These are phyloP conservation scores for Ogataea wickerhamii DNA, from an alignment of 805 yeast species.

Conservation along the genomic window DNA sequence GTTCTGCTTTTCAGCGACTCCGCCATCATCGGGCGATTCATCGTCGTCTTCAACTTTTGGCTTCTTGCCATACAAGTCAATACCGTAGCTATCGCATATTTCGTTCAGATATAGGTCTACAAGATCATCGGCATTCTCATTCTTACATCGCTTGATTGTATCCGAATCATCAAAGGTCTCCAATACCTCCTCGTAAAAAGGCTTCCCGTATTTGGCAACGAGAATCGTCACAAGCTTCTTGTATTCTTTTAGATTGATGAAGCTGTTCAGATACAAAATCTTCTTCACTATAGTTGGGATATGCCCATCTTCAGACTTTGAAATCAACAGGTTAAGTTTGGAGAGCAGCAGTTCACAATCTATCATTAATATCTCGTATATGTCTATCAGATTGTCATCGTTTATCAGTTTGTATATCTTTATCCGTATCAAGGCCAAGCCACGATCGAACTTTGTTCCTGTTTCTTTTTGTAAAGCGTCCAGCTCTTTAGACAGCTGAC, in stretches of 20 bases:
- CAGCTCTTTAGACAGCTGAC: conserved; percentile 23
- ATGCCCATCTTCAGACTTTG: conserved; percentile 16
- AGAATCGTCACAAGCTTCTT: conserved; percentile 21
- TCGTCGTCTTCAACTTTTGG: conserved; percentile 8
- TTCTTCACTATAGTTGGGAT: conserved; percentile 15
- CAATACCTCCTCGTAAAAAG: conserved; percentile 21
- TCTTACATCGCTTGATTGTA: conserved; percentile 25
- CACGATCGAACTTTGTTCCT: conserved; percentile 23
- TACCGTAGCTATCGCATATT: conserved; percentile 27
- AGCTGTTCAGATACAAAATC: conserved; percentile 19
- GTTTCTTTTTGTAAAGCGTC: conserved; percentile 7
- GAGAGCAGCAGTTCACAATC: conserved; percentile 25
- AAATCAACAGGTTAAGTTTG: conserved; percentile 15
- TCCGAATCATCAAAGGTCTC: conserved; percentile 14
- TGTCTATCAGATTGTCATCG: conserved; percentile 25
- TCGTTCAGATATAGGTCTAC: conserved; percentile 27
- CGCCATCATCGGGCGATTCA: conserved; percentile 8
- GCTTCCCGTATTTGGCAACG: conserved; percentile 23
- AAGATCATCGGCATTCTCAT: conserved; percentile 26
- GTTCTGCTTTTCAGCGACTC: neutral
- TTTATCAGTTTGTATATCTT: conserved; percentile 21
- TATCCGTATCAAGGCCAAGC: conserved; percentile 17
- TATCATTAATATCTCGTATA: conserved; percentile 21
- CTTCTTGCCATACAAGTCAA: conserved; percentile 25
- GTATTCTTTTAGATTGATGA: conserved; percentile 23